Percentiles rank a stretch among this genome's conserved stretches.
Evolutionary conservation across 139 green algal genomes (phyloP).

Genomic region (Chlorella vulgaris): DNA sequence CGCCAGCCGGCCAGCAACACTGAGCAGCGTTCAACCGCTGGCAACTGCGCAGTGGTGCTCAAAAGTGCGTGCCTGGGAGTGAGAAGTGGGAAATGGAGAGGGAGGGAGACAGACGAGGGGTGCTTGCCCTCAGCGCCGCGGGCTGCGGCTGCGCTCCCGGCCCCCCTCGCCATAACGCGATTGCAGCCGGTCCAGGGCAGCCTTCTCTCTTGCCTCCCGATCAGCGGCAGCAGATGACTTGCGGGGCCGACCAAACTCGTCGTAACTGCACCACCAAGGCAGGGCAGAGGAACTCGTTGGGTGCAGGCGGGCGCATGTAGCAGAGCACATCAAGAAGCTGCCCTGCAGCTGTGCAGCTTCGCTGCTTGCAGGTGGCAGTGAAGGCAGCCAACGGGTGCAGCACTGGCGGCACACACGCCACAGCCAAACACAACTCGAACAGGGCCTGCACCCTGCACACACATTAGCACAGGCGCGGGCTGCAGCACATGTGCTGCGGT

Average conservation of each 20-base stretch:
- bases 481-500: background rate
- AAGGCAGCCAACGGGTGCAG: too few relatives aligned
- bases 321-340: too few relatives aligned
- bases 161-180: conserved; percentile 6
- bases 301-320: too few relatives aligned
- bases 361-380: too few relatives aligned
- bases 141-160: conserved; percentile 27
- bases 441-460: background rate
- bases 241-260: conserved; percentile 84
- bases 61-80: too few relatives aligned
- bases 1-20: too few relatives aligned
- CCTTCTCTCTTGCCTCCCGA: conserved; percentile 63
- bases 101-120: too few relatives aligned
- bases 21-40: too few relatives aligned
- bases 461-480: background rate
- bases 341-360: too few relatives aligned
- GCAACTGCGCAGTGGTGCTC: too few relatives aligned
- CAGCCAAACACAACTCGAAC: background rate
- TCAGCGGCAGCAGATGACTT: conserved; percentile 53
- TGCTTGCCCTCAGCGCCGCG: conserved; percentile 5
- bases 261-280: conserved; percentile 59
- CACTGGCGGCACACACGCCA: too few relatives aligned
- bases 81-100: too few relatives aligned
- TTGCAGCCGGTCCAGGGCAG: conserved; percentile 71
- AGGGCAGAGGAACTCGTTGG: background rate